Conservation (phyloP, 2,329 filamentous ascomycete species). For the Sarocladium strictum region DNA sequence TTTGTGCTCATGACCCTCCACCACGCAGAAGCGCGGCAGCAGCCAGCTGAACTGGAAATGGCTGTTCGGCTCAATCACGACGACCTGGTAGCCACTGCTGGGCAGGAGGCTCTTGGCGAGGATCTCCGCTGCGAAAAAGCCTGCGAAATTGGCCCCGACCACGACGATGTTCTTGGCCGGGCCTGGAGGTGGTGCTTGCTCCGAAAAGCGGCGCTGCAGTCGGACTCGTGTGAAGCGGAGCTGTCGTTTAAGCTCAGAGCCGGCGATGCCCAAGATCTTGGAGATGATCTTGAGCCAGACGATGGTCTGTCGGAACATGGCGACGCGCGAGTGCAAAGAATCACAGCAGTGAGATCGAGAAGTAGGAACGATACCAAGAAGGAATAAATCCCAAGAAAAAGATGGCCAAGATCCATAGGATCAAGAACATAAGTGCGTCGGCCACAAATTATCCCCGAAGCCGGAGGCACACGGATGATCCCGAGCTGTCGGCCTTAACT, state of each 20-base stretch:
- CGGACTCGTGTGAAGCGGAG: slow-evolving; percentile 11
- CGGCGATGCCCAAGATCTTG: slow-evolving; percentile 20
- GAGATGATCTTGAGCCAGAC: slow-evolving; percentile 23
- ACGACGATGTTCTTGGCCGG: slow-evolving; percentile 41
- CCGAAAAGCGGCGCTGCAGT: slow-evolving; percentile 12
- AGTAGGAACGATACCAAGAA: too few species aligned
- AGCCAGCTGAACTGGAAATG: slow-evolving; percentile 56
- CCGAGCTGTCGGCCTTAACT: too few species aligned
- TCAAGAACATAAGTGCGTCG: neutral
- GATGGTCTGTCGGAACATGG: slow-evolving; percentile 23
- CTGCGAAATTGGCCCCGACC: slow-evolving; percentile 53
- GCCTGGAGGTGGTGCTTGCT: slow-evolving; percentile 13
- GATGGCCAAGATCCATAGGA: neutral
- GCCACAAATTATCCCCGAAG: neutral
- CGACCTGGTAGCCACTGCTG: slow-evolving; percentile 39
- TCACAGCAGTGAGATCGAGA: too few species aligned
- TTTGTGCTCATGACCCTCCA: slow-evolving; percentile 47
- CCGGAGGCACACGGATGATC: too few species aligned
- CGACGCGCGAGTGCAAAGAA: too few species aligned
- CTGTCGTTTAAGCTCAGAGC: slow-evolving; percentile 16
- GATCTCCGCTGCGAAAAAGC: slow-evolving; percentile 40
- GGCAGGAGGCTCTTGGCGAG: slow-evolving; percentile 43
- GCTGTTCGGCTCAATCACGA: slow-evolving; percentile 53
- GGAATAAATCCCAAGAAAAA: neutral
- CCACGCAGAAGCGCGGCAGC: slow-evolving; percentile 52